Percentiles rank a stretch among this genome's conserved stretches.
These are phyloP conservation scores for Pyrus betulifolia DNA, from an alignment of 306 rosid species.

Conservation along the genomic window DNA sequence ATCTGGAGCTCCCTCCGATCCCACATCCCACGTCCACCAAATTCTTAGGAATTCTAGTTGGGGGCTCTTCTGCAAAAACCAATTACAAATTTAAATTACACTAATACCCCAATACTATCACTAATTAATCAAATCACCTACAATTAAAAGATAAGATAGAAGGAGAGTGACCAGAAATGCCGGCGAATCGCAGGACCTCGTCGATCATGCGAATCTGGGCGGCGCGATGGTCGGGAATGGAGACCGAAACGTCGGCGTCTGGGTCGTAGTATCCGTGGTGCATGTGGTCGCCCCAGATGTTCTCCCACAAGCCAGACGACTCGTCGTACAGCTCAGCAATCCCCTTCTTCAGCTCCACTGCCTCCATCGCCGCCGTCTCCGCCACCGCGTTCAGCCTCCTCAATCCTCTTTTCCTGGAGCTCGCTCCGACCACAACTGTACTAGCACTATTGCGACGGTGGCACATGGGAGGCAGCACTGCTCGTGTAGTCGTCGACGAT, in stretches of 20 bases:
- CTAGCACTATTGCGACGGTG: not conserved
- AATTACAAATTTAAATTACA: not conserved
- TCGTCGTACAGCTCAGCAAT: conserved; percentile 88
- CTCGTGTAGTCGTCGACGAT: not conserved
- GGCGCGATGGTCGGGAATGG: conserved; percentile 56
- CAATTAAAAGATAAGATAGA: not conserved
- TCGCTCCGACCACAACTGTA: not conserved
- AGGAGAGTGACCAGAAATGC: conserved; percentile 17
- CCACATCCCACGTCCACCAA: conserved; percentile 93
- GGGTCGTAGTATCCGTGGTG: conserved; percentile 83
- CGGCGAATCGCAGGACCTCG: conserved; percentile 60
- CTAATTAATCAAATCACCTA: not conserved
- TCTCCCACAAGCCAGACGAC: conserved; percentile 75
- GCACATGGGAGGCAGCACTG: not conserved
- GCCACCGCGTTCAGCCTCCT: not conserved
- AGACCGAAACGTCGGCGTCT: conserved; percentile 35
- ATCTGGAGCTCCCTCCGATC: conserved; percentile 91
- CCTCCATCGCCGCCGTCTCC: not conserved
- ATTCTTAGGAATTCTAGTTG: conserved; percentile 24
- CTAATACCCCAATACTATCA: not conserved
- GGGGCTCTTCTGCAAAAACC: conserved; percentile 12
- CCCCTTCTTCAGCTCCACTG: conserved; percentile 40
- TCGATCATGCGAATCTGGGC: conserved; percentile 93
- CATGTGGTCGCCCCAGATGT: conserved; percentile 93
- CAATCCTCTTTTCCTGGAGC: not conserved